Evolutionary conservation across 331 rosid species (phyloP).

Genomic region (Phaseolus coccineus): DNA sequence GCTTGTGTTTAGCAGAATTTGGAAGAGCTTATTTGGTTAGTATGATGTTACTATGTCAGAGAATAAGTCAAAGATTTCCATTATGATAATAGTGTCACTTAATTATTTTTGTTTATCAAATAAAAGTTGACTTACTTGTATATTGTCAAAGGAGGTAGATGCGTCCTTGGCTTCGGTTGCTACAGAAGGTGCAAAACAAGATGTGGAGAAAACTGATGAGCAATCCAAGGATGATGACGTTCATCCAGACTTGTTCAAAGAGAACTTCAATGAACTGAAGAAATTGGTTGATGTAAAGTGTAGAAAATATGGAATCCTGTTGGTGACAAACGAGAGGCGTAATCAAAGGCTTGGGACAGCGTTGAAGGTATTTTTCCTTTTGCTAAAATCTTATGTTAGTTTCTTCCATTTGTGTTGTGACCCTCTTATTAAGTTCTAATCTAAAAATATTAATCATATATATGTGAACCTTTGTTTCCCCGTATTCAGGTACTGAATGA

Average conservation of each 20-base stretch:
- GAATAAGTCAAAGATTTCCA: conserved; percentile 19
- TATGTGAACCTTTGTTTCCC: conserved; percentile 11
- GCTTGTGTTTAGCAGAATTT: conserved; percentile 14
- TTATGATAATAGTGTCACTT: conserved; percentile 11
- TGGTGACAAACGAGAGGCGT: conserved; percentile 78
- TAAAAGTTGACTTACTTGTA: conserved; percentile 46
- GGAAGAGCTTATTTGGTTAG: conserved; percentile 10
- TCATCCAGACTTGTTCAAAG: conserved; percentile 68
- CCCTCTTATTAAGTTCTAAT: neutral
- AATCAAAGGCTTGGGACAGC: conserved; percentile 83
- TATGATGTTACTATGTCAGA: neutral
- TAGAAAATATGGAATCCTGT: conserved; percentile 74
- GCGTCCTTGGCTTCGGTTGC: conserved; percentile 41
- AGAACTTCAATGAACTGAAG: conserved; percentile 78
- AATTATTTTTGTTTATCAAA: conserved; percentile 16
- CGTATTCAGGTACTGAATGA: conserved; percentile 64
- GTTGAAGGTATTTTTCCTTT: conserved; percentile 66
- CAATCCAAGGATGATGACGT: conserved; percentile 47
- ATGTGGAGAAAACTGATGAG: conserved; percentile 49
- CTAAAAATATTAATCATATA: neutral
- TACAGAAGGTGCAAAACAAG: conserved; percentile 53
- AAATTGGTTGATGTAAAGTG: conserved; percentile 91
- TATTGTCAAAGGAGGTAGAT: conserved; percentile 58
- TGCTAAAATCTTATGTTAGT: conserved; percentile 17
- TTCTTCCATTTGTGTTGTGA: neutral